Evolutionary conservation across 2,329 filamentous ascomycete species (phyloP), one percentile per base, ranked within the genome.

Genomic region (Ascochyta koolunga): DNA sequence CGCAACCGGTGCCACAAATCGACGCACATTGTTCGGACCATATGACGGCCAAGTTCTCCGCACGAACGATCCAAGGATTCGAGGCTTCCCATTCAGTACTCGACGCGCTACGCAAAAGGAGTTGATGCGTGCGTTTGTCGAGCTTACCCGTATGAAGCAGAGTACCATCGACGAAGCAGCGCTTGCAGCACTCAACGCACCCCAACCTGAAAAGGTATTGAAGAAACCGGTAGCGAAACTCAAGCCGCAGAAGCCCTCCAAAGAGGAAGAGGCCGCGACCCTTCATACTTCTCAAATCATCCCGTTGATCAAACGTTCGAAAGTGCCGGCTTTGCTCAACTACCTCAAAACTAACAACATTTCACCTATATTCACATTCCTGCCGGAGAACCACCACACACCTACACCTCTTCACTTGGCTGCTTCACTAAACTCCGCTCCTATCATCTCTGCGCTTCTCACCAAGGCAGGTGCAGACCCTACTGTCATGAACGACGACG

Each of bases 51-150:
- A 97, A 69, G 87, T 96, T 1, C 76, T 99, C 48, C 86, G 82
- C 53, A 83, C 86, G 10, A 91, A 91, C 56, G 95, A 99, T 68
- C 80, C 87, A 1, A 83, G 95, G 31, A 82, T 96, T 66, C 84
- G 95, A 50, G 89, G 90, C 0, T 97, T 99, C 59, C 95, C 95
- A 0, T 99, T 99, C 74, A 96, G 84, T 72, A 99, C 95, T 8
- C 85, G 92, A 11, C 83, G 95, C 52, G 91, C 95, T 0, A 99
- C 95, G 0, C 93, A 98, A 69, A 90, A 89, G 41, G 95, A 99
- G 74, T 86, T 99, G 0, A 95, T 98, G 89, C 86, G 93, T 33
- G 89, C 89, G 0, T 99, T 97, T 67, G 89, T 96, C 58, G 95
- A 99, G 77, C 82, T 99, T 27, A 99, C 95, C 0, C 83, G 95